phyloP scores from a whole-genome alignment of 1,139 yeast species.

The Diutina rugosa region DNA sequence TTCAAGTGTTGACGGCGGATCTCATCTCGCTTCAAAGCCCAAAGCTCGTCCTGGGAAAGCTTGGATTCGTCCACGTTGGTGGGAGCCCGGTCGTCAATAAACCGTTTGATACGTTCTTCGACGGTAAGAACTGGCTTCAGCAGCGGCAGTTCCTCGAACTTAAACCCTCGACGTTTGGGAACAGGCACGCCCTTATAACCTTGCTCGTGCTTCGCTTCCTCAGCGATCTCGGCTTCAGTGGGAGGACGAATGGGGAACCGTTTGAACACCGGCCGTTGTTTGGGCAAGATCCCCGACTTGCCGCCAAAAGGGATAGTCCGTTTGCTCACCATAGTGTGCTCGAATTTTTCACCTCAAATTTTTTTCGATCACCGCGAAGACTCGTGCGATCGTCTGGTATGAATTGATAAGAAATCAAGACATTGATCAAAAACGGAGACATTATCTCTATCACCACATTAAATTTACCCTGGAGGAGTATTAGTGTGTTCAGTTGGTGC shows the following conservation, averaged over 20 bases:
- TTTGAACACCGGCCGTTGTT: constrained; percentile 58
- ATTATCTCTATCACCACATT: too few species aligned
- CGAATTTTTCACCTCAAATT: not conserved
- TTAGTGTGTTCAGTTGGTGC: too few species aligned
- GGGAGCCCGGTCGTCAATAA: constrained; percentile 26
- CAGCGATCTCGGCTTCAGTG: constrained; percentile 18
- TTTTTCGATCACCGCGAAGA: not conserved
- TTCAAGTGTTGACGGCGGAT: constrained; percentile 62
- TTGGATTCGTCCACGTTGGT: constrained; percentile 21
- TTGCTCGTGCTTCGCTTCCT: constrained; percentile 33
- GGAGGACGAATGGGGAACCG: constrained; percentile 45
- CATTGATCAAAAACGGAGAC: too few species aligned
- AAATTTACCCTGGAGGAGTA: too few species aligned
- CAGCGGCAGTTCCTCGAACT: constrained; percentile 25
- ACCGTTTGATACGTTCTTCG: constrained; percentile 38
- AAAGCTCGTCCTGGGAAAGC: constrained; percentile 36
- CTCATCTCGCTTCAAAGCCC: constrained; percentile 45
- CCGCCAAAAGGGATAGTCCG: constrained; percentile 40
- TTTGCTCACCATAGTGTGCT: constrained; percentile 24
- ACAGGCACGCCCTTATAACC: constrained; percentile 69
- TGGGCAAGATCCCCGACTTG: constrained; percentile 79
- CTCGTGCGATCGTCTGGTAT: not conserved
- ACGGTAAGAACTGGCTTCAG: constrained; percentile 45
- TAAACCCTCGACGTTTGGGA: constrained; percentile 48
- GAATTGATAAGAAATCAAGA: too few species aligned